These are phyloP conservation scores for Magnusiomyces sp. DNA, from an alignment of 1,139 yeast genomes.

Conservation along the genomic window DNA sequence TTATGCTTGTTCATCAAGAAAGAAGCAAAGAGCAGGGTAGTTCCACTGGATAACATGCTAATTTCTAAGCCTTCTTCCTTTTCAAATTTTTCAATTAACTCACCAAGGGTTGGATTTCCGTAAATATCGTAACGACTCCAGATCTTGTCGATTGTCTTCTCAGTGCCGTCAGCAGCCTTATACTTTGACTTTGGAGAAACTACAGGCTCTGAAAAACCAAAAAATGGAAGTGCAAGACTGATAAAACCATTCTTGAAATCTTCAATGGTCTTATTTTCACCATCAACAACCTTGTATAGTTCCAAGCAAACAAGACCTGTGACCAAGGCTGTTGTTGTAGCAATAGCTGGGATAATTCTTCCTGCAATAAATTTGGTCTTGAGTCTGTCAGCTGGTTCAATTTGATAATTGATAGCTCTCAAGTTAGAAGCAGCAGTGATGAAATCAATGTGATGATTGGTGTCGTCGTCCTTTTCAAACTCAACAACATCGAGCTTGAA, in stretches of 20 bases:
- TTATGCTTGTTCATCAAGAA: slow-evolving; percentile 91
- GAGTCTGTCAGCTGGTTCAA: slow-evolving; percentile 48
- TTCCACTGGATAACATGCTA: slow-evolving; percentile 88
- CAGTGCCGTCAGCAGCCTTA: slow-evolving; percentile 38
- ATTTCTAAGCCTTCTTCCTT: slow-evolving; percentile 77
- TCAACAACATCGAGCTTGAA: slow-evolving; percentile 80
- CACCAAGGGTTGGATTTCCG: slow-evolving; percentile 71
- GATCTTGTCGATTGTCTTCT: slow-evolving; percentile 70
- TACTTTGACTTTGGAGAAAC: slow-evolving; percentile 75
- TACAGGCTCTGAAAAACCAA: slow-evolving; percentile 95
- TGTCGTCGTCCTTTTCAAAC: slow-evolving; percentile 95
- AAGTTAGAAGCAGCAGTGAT: slow-evolving; percentile 95
- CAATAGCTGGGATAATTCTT: slow-evolving; percentile 95
- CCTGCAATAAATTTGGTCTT: slow-evolving; percentile 77
- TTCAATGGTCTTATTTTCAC: slow-evolving; percentile 59
- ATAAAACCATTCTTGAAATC: slow-evolving; percentile 90
- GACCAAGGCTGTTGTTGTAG: slow-evolving; percentile 94
- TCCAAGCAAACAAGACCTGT: slow-evolving; percentile 93
- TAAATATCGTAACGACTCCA: slow-evolving; percentile 90
- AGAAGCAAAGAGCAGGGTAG: slow-evolving; percentile 80
- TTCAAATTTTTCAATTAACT: slow-evolving; percentile 67
- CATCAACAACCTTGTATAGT: slow-evolving; percentile 79
- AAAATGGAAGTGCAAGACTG: slow-evolving; percentile 89
- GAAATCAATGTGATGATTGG: slow-evolving; percentile 93
- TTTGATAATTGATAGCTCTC: slow-evolving; percentile 85